These are phyloP conservation scores for Chaetomiaceae sp. DNA, from an alignment of 2,329 filamentous ascomycete genomes.

Conservation along the genomic window DNA sequence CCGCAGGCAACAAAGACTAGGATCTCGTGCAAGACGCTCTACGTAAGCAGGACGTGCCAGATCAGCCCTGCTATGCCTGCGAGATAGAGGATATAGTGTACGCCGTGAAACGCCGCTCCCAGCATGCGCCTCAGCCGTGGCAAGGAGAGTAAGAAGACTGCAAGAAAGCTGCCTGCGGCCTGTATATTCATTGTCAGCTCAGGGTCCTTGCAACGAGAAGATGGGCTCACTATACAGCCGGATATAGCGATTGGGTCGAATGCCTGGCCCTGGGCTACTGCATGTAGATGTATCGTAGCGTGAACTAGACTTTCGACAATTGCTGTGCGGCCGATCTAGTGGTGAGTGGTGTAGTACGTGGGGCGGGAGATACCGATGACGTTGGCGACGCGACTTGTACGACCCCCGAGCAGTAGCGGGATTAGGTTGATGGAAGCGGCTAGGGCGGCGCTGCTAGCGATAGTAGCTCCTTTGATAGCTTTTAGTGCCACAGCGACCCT, in stretches of 20 bases:
- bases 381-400: conserved; percentile 6
- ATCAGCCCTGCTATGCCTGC: conserved; percentile 2
- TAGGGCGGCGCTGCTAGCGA: conserved; percentile 7
- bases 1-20: conserved; percentile 8
- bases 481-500: conserved; percentile 5
- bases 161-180: conserved; percentile 7
- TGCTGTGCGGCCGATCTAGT: conserved; percentile 6
- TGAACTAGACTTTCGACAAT: conserved; percentile 5
- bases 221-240: conserved; percentile 2
- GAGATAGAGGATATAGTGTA: conserved; percentile 7
- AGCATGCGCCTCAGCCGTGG: neutral
- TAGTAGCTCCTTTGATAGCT: conserved; percentile 1
- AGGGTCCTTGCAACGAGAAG: conserved; percentile 2
- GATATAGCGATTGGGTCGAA: conserved; percentile 5
- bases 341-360: conserved; percentile 4
- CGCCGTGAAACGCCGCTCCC: conserved; percentile 1
- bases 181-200: conserved; percentile 4
- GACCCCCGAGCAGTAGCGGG: conserved; percentile 5
- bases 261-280: neutral
- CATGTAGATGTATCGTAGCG: neutral
- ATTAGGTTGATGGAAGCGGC: conserved; percentile 12
- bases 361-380: conserved; percentile 5
- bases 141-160: conserved; percentile 4
- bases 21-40: conserved; percentile 7
- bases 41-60: conserved; percentile 4